Base-by-base conservation (phyloP, 2,329 filamentous ascomycete species). In the Trichophyton rubrum region DNA sequence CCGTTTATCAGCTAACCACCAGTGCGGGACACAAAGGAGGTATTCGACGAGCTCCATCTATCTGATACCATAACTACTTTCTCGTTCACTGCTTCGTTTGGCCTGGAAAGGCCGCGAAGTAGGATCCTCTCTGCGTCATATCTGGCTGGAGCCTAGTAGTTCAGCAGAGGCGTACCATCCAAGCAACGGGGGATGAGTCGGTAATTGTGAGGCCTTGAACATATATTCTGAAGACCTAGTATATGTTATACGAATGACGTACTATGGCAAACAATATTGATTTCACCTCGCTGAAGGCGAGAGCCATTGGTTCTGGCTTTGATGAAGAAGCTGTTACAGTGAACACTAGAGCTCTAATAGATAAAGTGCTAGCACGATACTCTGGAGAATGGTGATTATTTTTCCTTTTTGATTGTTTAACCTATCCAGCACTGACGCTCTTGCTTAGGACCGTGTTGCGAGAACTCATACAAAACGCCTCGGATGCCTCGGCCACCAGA, bases 311-410 rank as follows among this genome's bases (percentile, higher is more conserved):
- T 61, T 87, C 89, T 61, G 89, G 89, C 66, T 88, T 90, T 63
- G 90, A 95, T 67, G 93, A 97, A 73, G 93, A 97, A 74, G 93
- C 93, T 47, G 93, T 99, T 61, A 99, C 93, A 0, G 93, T 99
- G 69, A 96, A 99, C 71, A 99, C 93, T 56, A 83, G 95, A 69
- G 93, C 93, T 49, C 76, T 99, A 67, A 99, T 99, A 71, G 95
- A 97, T 77, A 99, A 99, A 75, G 92, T 99, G 9, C 82, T 99
- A 57, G 93, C 93, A 8, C 82, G 93, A 70, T 99, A 99, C 72
- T 96, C 91, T 1, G 92, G 93, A 68, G 95, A 99, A 78, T 96
- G 92, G 86, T 90, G 84, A 4, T 88, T 82, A 7, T 0, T 24
- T 43, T 20, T 40, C 20, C 4, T 20, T 53, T 53, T 1, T 30